Evolutionary conservation across 1,284 basidiomycete genomes (phyloP).

Genomic region (Agroathelia rolfsii): DNA sequence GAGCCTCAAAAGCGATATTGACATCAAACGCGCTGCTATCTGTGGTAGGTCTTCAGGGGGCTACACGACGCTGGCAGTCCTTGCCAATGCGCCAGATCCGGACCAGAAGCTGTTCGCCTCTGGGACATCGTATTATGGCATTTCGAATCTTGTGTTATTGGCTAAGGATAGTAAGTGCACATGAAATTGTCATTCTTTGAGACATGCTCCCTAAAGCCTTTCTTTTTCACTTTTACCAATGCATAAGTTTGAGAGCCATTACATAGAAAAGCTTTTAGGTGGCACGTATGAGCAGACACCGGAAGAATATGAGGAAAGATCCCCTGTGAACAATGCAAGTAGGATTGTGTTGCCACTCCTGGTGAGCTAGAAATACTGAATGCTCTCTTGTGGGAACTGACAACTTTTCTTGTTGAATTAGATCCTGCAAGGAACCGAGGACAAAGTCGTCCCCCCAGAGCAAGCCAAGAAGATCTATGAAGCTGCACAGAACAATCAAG

Average conservation of each 20-base stretch:
- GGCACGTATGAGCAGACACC: conserved; percentile 32
- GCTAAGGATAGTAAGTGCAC: conserved; percentile 38
- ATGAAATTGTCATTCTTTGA: conserved; percentile 30
- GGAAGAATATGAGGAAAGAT: conserved; percentile 33
- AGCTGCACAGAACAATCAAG: conserved; percentile 21
- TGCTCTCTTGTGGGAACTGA: no score
- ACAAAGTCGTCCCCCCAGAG: conserved; percentile 40
- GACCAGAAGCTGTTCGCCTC: conserved; percentile 42
- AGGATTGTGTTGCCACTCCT: conserved; percentile 37
- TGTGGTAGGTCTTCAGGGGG: conserved; percentile 40
- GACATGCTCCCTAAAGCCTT: conserved; percentile 26
- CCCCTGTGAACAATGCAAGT: conserved; percentile 34
- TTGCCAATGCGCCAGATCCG: conserved; percentile 17
- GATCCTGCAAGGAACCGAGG: conserved; percentile 40
- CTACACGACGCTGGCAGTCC: conserved; percentile 34
- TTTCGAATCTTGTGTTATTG: conserved; percentile 42
- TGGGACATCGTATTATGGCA: conserved; percentile 34
- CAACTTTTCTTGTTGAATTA: conserved; percentile 14
- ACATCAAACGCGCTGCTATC: conserved; percentile 29
- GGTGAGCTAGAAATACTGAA: conserved; percentile 21
- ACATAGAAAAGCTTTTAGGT: conserved; percentile 34
- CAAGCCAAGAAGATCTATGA: conserved; percentile 40
- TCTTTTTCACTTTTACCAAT: no score
- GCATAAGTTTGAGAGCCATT: conserved; percentile 43
- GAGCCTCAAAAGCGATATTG: conserved; percentile 27